Evolutionary conservation across 768 basidiomycete species (phyloP), one percentile per base, ranked within the genome.

Genomic region (Phylloporus arenicola): DNA sequence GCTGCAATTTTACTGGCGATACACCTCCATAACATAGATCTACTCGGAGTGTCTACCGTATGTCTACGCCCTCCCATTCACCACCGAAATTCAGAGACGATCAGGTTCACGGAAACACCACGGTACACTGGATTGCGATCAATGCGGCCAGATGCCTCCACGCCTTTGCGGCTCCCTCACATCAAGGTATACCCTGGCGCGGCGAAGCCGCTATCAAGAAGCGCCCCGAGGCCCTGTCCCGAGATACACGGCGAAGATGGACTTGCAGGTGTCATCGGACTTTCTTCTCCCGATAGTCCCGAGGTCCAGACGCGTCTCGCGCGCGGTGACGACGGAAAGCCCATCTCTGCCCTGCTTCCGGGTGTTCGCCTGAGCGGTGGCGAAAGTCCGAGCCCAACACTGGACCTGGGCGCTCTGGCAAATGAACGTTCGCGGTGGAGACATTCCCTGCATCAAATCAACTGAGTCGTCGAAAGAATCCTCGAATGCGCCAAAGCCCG

Each of bases 11-110:
- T n/a, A n/a, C n/a, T n/a, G n/a, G n/a, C n/a, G n/a, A 12, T 92
- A 94, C 59, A 92, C 75, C n/a, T 76, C 12, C 74, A 78, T 1
- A 75, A 83, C 52, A 76, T 92, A 49, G 67, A 76, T 33, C 78
- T 95, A 17, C 68, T 92, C 6, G 92, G 92, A 1, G 70, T 94
- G n/a, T 92, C 91, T 0, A 89, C 89, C 22, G 91, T 89, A 67
- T 57, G 73, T 51, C 22, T 38, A 3, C 4, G 11, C 29, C 4
- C 25, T 25, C 14, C 20, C 16, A 17, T 17, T 16, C 35, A 8
- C 1, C 9, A 34, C 8, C 12, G 20, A 41, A 46, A 19, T 30
- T 17, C 24, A 19, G 27, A 27, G 24, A 31, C 16, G 12, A 48
- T 43, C 10, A 92, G 90, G 84, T 85, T 2, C 88, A 92, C 64